Base-by-base conservation (phyloP, 1,284 basidiomycete species). In the Flammula alnicola region DNA sequence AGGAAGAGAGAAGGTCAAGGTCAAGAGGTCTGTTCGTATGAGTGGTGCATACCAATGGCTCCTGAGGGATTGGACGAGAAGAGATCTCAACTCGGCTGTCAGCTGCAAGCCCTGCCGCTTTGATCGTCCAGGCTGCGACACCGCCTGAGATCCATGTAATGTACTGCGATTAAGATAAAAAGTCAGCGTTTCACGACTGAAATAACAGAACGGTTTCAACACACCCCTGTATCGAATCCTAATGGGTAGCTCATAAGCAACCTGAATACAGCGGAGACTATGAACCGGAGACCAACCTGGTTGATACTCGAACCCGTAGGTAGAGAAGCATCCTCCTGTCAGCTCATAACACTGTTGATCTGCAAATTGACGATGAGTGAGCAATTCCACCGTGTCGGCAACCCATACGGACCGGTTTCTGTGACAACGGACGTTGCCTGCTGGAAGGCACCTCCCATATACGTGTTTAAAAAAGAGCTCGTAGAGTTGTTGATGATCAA, bases 61-160 rank as follows among this genome's bases (percentile, higher is more conserved):
- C 94, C 61, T 90, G 83, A 0, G 93, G 82, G 31, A 98, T 78
- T 4, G 86, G 80, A 35, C 95, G 77, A 30, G 81, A 78, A 1
- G 84, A 74, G 44, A 96, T 91, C 54, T 91, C 74, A 11, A 85
- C 84, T 1, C 60, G 53, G 0, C 70, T 41, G 63, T 95, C 88
- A 2, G 88, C 79, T 4, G 73, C 83, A 70, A 95, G 79, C 3
- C 89, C 94, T 30, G 73, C 68, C n/a, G 80, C 78, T 30, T 82
- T 80, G 45, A 98, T 60, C 3, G 85, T 90, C 93, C 92, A 98
- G 25, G 84, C 81, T 45, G 78, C 71, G 59, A 81, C 70, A 52
- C 72, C 78, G 53, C 84, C 75, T 23, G 83, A 69, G 26, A 91
- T 78, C 93, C 93, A 95, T 20, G 81, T 79, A 58, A 95, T 89